phyloP scores from a whole-genome alignment of 352 stramenopile genomes.

The Pythium myriotylum region DNA sequence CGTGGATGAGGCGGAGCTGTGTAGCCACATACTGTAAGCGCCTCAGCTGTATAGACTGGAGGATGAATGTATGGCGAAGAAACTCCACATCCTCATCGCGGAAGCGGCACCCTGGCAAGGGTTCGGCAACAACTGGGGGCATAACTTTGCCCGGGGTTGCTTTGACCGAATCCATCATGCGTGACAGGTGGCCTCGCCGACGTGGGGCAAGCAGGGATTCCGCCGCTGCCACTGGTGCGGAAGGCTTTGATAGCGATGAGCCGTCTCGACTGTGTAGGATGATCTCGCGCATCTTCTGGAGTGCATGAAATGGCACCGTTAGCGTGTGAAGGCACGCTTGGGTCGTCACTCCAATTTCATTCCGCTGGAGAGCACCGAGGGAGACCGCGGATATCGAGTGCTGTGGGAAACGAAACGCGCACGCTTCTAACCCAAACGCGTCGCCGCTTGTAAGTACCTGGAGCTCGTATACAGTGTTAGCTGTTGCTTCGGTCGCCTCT shows the following conservation, averaged over 20 bases:
- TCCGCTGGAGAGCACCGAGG: constrained; percentile 47
- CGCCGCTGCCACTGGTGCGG: not conserved
- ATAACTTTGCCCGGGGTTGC: not conserved
- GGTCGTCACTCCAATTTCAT: constrained; percentile 46
- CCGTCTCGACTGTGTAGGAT: constrained; percentile 3
- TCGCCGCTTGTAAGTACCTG: constrained; percentile 40
- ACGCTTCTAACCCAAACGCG: constrained; percentile 51
- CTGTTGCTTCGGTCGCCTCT: constrained; percentile 5
- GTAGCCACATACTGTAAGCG: constrained; percentile 50
- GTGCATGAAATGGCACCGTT: constrained; percentile 32
- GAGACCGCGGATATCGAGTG: constrained; percentile 40
- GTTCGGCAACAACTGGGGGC: not conserved
- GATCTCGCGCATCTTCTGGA: constrained; percentile 33
- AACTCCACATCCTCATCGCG: constrained; percentile 28
- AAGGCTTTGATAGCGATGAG: not conserved
- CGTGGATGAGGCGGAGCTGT: constrained; percentile 34
- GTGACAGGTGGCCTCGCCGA: constrained; percentile 5
- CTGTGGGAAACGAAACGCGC: constrained; percentile 42
- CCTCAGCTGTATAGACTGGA: constrained; percentile 37
- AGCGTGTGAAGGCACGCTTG: constrained; percentile 40
- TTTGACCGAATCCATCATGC: constrained; percentile 1
- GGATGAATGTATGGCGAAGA: constrained; percentile 50
- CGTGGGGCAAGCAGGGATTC: constrained; percentile 17
- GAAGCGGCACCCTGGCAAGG: constrained; percentile 19
- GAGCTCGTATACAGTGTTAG: constrained; percentile 23